A percentile compares a stretch with the other conserved stretches of the same genome.
Evolutionary conservation across 352 stramenopile species (phyloP).

Genomic region (Phytophthora capsici): DNA sequence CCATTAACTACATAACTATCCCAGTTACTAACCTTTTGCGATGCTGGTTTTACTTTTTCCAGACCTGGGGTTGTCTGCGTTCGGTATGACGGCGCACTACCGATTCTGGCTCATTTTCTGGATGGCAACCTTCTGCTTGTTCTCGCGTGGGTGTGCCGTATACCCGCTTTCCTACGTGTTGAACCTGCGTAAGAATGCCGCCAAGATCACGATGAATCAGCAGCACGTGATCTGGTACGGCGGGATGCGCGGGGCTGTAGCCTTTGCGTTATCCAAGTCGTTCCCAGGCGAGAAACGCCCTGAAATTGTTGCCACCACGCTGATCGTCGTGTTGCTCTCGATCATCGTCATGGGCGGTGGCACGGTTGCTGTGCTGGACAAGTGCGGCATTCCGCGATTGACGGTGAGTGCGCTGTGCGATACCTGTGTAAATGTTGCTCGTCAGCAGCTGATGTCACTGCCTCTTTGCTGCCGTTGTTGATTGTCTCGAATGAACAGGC

Average conservation of each 20-base stretch:
- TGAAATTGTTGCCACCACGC: conserved; percentile 90
- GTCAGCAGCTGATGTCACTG: conserved; percentile 4
- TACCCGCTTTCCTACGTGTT: conserved; percentile 87
- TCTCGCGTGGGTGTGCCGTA: conserved; percentile 84
- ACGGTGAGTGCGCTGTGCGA: conserved; percentile 50
- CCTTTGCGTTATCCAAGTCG: conserved; percentile 91
- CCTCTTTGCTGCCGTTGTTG: conserved; percentile 13
- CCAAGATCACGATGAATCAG: conserved; percentile 86
- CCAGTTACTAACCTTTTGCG: not conserved
- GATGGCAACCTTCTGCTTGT: conserved; percentile 85
- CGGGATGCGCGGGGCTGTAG: conserved; percentile 92
- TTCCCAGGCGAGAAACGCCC: conserved; percentile 89
- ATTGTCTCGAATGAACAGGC: conserved; percentile 43
- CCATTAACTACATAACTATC: not conserved
- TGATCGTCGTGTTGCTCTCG: conserved; percentile 92
- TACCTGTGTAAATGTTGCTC: conserved; percentile 1
- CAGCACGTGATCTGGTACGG: conserved; percentile 96
- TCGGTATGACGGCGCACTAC: conserved; percentile 81
- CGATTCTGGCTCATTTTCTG: conserved; percentile 89
- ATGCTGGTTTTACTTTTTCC: conserved; percentile 1
- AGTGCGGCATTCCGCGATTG: conserved; percentile 85
- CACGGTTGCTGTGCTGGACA: conserved; percentile 89
- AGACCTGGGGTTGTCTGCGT: conserved; percentile 93
- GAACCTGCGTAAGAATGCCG: conserved; percentile 63
- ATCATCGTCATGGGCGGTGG: conserved; percentile 92